Percentiles rank a stretch among this genome's conserved stretches.
Evolutionary conservation across 2,329 filamentous ascomycete species (phyloP).

Genomic region (Phialocephala subalpina): DNA sequence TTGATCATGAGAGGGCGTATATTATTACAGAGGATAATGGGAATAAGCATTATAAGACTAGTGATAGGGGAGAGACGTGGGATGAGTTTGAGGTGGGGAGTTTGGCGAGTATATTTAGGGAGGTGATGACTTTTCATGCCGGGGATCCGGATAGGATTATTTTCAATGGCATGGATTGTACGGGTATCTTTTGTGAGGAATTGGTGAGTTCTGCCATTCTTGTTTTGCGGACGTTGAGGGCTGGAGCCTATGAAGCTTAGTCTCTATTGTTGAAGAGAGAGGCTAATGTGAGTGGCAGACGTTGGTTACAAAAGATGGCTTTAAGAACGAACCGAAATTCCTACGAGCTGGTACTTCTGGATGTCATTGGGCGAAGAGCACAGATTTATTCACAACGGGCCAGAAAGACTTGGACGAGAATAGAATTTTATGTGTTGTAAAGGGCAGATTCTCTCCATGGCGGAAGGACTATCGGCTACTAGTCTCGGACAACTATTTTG

Average conservation of each 20-base stretch:
- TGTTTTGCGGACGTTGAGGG: constrained; percentile 24
- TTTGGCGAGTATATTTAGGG: constrained; percentile 61
- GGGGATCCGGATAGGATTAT: constrained; percentile 85
- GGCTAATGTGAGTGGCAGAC: constrained; percentile 42
- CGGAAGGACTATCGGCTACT: constrained; percentile 80
- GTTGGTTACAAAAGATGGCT: constrained; percentile 86
- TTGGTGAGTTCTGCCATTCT: constrained; percentile 45
- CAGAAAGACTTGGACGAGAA: constrained; percentile 70
- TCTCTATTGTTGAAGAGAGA: background rate
- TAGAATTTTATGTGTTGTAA: constrained; percentile 82
- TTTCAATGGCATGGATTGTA: constrained; percentile 78
- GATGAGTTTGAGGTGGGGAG: constrained; percentile 71
- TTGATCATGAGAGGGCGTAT: constrained; percentile 81
- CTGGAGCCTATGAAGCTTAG: background rate
- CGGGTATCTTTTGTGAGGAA: constrained; percentile 69
- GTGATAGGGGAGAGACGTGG: constrained; percentile 86
- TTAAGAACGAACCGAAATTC: constrained; percentile 70
- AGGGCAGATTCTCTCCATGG: constrained; percentile 74
- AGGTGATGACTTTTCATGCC: constrained; percentile 80
- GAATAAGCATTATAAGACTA: constrained; percentile 81
- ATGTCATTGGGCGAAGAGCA: constrained; percentile 88
- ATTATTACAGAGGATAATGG: constrained; percentile 68
- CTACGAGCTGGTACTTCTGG: constrained; percentile 75
- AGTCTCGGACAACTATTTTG: constrained; percentile 86
- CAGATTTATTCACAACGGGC: constrained; percentile 76